A percentile compares a stretch with the other conserved stretches of the same genome.
Conservation (phyloP, 169 alveolate species). For the Babesia gibsoni region DNA sequence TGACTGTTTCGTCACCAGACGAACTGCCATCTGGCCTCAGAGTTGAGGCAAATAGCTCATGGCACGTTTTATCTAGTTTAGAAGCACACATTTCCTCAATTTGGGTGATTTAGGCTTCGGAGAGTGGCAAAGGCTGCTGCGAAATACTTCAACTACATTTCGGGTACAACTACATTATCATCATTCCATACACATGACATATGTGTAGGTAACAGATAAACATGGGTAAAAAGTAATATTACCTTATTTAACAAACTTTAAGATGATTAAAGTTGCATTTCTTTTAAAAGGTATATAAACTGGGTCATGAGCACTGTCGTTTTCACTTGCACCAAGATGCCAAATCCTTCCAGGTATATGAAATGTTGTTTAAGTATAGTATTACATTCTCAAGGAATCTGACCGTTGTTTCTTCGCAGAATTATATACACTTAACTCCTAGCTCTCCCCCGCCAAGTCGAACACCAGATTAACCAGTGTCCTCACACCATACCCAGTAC, state of each 20-base stretch:
- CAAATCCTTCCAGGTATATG: too few species aligned
- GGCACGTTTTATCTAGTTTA: conserved; percentile 35
- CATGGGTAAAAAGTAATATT: neutral
- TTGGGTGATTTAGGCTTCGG: too few species aligned
- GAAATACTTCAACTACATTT: too few species aligned
- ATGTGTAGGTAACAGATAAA: neutral
- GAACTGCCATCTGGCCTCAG: conserved; percentile 15
- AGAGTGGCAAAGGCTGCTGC: neutral
- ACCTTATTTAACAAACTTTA: too few species aligned
- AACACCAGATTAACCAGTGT: conserved; percentile 63
- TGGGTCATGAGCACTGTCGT: too few species aligned
- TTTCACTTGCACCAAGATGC: too few species aligned
- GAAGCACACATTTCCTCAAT: neutral
- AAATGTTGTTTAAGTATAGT: too few species aligned
- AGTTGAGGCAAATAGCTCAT: conserved; percentile 49
- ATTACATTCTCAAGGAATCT: too few species aligned
- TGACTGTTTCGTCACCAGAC: conserved; percentile 14
- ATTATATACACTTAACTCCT: neutral
- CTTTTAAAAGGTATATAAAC: too few species aligned
- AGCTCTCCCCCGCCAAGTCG: conserved; percentile 6
- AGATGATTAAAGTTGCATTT: too few species aligned
- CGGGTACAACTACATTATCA: too few species aligned
- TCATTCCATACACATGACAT: neutral
- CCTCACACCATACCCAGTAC: conserved; percentile 84
- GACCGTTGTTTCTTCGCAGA: too few species aligned